Conservation (phyloP, 2,329 filamentous ascomycete genomes). For the Nothophaeocryptopus gaeumannii region DNA sequence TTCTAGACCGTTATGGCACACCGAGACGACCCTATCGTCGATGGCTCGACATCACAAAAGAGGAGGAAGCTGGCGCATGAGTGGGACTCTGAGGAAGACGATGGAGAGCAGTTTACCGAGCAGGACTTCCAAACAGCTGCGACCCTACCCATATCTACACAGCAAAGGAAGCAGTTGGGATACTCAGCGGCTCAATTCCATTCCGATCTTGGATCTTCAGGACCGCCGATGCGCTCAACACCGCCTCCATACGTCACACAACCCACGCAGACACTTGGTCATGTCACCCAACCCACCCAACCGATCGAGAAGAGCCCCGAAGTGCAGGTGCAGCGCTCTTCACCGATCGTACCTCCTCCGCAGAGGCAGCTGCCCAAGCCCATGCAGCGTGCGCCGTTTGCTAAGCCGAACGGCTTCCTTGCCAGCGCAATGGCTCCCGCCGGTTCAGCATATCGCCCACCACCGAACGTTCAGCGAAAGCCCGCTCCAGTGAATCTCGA, state of each 20-base stretch:
- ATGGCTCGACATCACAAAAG: slow-evolving; percentile 33
- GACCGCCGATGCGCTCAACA: slow-evolving; percentile 13
- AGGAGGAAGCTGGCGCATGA: slow-evolving; percentile 32
- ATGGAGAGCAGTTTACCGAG: slow-evolving; percentile 50
- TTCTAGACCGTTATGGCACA: slow-evolving; percentile 27
- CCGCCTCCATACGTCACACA: slow-evolving; percentile 48
- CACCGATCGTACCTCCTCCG: slow-evolving; percentile 50
- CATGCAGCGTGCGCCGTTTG: slow-evolving; percentile 24
- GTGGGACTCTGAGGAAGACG: slow-evolving; percentile 43
- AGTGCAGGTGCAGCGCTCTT: slow-evolving; percentile 87
- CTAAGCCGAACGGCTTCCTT: slow-evolving; percentile 43
- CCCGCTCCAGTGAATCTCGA: slow-evolving; percentile 22
- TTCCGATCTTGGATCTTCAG: slow-evolving; percentile 19
- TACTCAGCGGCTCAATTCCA: slow-evolving; percentile 23
- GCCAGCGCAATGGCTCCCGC: slow-evolving; percentile 69
- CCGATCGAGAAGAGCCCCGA: slow-evolving; percentile 34
- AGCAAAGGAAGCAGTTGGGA: slow-evolving; percentile 24
- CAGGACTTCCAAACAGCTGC: slow-evolving; percentile 50
- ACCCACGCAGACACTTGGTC: slow-evolving; percentile 38
- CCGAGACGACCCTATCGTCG: slow-evolving; percentile 34
- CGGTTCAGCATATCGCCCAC: slow-evolving; percentile 65
- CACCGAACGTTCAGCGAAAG: slow-evolving; percentile 29
- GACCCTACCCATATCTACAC: slow-evolving; percentile 28
- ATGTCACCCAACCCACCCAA: slow-evolving; percentile 53
- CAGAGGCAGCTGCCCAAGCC: slow-evolving; percentile 30